Evolutionary conservation across 495 filamentous ascomycete species (phyloP).

Genomic region (Penicillium parvum): DNA sequence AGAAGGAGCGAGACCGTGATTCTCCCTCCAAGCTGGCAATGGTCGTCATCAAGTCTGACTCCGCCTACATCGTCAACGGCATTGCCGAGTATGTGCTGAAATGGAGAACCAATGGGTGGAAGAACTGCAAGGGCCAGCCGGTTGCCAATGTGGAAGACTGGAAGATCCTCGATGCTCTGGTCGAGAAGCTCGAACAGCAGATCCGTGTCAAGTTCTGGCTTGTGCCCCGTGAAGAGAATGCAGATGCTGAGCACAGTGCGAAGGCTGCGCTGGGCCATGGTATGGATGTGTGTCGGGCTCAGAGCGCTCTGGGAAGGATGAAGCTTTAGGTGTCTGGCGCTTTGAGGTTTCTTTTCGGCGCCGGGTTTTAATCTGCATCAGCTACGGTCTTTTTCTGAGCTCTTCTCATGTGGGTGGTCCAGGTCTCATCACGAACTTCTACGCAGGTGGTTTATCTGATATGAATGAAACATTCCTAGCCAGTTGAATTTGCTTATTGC

Average conservation of each 20-base stretch:
- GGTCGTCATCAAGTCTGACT: constrained; percentile 45
- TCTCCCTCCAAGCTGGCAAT: constrained; percentile 10
- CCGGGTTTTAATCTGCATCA: too few species aligned
- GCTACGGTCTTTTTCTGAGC: too few species aligned
- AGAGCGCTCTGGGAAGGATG: too few species aligned
- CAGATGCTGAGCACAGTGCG: neutral
- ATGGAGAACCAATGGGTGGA: constrained; percentile 40
- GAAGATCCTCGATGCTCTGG: constrained; percentile 1
- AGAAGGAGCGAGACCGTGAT: neutral
- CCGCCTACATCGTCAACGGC: constrained; percentile 38
- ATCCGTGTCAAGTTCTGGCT: constrained; percentile 15
- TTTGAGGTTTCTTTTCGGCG: too few species aligned
- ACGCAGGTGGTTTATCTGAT: too few species aligned
- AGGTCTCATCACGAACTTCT: too few species aligned
- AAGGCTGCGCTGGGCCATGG: neutral
- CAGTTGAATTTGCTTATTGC: too few species aligned
- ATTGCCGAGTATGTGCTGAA: constrained; percentile 33
- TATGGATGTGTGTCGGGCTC: too few species aligned
- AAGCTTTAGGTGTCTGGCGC: too few species aligned
- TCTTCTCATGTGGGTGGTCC: too few species aligned
- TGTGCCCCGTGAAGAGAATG: constrained; percentile 2
- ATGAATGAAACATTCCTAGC: too few species aligned
- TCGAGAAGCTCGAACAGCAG: constrained; percentile 7
- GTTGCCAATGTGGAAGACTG: constrained; percentile 13
- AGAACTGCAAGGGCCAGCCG: constrained; percentile 11